Base-by-base conservation (phyloP, 2,329 filamentous ascomycete genomes). In the Amauroascus niger region DNA sequence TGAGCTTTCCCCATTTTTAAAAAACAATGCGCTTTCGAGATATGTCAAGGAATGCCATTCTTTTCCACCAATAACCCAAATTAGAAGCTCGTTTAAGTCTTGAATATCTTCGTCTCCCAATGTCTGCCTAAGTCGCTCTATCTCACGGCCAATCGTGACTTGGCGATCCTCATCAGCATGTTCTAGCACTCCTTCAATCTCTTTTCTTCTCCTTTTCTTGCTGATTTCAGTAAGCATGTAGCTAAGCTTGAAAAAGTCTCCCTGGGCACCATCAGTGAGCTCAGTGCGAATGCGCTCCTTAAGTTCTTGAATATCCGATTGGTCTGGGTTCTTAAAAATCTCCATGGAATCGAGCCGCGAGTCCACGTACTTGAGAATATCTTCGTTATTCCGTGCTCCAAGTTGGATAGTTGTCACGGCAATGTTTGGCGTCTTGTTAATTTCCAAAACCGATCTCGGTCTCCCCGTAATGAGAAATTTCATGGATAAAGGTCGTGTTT, bases 21-120 rank as follows among this genome's bases (percentile, higher is more conserved):
- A 33, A 32, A 61, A 57, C 5, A 65, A 50, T 1, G 61, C 57
- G 3, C 60, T 58, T 11, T 59, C 56, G 52, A 65, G 61, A 8
- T 59, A 56, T n/a, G 53, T 46, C 0, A 61, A 35, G 8, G 54
- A 44, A 11, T 64, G 53, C 43, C 55, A 55, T 16, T 58, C 54
- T 16, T 56, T 57, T 6, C 58, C 58, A 14, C 55, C 59, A n/a
- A 60, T 54, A 47, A 62, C 57, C 62, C 63, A 65, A n/a, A 58
- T 57, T 24, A 64, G 58, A 28, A 65, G 58, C 28, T 63, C 61
- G 35, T 65, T 65, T 6, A 65, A 62, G 30, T 65, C 63, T n/a
- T 56, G 55, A 22, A 64, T 58, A 48, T 65, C 62, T 47, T 63
- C 62, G 1, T 54, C 13, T 14, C 57, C 56, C n/a, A 59, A 58